phyloP scores from a whole-genome alignment of 768 basidiomycete genomes.

The Termitomyces sp. region DNA sequence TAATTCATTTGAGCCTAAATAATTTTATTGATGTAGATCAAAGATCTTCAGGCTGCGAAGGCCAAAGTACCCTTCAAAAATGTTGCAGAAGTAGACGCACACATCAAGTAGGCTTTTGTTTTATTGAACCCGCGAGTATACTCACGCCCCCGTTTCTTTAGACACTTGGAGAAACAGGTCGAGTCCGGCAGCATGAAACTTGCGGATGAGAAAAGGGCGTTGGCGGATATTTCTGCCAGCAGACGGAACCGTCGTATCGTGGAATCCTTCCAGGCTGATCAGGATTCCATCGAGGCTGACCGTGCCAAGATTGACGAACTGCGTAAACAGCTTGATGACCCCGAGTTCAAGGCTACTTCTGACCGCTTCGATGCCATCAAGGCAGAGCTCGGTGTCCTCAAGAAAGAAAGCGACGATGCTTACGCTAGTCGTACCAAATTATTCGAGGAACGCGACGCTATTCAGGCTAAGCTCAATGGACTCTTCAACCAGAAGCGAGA shows the following conservation, averaged over 20 bases:
- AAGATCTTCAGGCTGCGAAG: conserved; percentile 80
- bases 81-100: conserved; percentile 80
- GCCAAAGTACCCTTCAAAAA: conserved; percentile 76
- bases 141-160: conserved; percentile 25
- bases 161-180: conserved; percentile 82
- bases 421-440: conserved; percentile 78
- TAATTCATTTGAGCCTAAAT: background rate
- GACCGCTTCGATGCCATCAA: conserved; percentile 81
- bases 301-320: conserved; percentile 71
- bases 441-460: conserved; percentile 76
- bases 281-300: conserved; percentile 78
- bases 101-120: conserved; percentile 61
- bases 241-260: conserved; percentile 71
- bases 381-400: conserved; percentile 79
- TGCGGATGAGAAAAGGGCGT: conserved; percentile 91
- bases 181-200: conserved; percentile 91
- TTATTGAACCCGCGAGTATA: background rate
- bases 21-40: conserved; percentile 51
- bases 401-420: conserved; percentile 81
- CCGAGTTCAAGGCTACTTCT: conserved; percentile 74
- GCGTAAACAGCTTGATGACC: conserved; percentile 83
- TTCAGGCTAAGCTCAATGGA: conserved; percentile 64
- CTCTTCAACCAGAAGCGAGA: conserved; percentile 78
- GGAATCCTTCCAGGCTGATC: conserved; percentile 75
- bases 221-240: conserved; percentile 77